Conservation (phyloP, 75 land plant genomes). For the Isoetes taiwanensis region DNA sequence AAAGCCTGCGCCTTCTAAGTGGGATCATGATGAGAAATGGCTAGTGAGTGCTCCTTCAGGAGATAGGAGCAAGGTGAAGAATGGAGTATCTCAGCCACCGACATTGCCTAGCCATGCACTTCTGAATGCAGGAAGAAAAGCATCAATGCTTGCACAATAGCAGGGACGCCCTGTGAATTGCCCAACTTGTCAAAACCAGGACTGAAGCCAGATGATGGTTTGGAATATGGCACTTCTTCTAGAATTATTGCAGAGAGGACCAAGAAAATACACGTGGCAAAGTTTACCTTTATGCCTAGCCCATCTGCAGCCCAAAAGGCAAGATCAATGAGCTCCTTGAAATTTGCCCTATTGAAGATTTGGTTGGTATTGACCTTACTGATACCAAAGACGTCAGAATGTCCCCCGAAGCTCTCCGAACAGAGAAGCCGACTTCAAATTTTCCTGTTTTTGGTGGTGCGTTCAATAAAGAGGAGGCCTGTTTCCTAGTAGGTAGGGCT, state of each 20-base stretch:
- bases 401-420: neutral
- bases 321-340: conserved; percentile 7
- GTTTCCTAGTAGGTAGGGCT: too few relatives aligned
- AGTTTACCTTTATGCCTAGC: conserved; percentile 2
- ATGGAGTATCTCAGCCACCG: neutral
- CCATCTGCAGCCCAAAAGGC: neutral
- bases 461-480: too few relatives aligned
- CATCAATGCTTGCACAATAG: neutral
- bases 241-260: neutral
- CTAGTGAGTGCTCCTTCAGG: conserved; percentile 39
- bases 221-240: neutral
- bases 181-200: too few relatives aligned
- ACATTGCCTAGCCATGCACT: neutral
- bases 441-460: too few relatives aligned
- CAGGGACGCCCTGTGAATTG: neutral
- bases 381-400: neutral
- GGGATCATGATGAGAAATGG: conserved; percentile 97
- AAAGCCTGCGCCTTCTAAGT: conserved; percentile 79
- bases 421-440: conserved; percentile 4
- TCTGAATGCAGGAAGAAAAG: neutral
- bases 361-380: neutral
- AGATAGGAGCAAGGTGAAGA: conserved; percentile 4
- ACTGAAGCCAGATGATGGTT: too few relatives aligned
- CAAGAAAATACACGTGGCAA: neutral
- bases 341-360: neutral